Percentiles rank a stretch among this genome's conserved stretches.
These are phyloP conservation scores for Fusarium globosum DNA, from an alignment of 2,329 filamentous ascomycete species.

Conservation along the genomic window DNA sequence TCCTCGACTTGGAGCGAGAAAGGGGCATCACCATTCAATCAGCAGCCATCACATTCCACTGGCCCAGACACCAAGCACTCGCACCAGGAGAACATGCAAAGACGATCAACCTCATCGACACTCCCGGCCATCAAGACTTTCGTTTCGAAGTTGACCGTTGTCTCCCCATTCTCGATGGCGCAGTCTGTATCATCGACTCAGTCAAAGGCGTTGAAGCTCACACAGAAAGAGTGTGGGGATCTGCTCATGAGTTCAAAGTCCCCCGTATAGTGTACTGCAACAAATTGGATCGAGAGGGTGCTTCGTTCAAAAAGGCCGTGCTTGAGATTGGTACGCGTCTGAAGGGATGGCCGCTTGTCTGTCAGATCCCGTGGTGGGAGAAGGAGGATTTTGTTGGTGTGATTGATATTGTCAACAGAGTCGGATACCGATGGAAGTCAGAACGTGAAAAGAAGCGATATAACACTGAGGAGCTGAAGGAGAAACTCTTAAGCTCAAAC, in stretches of 20 bases:
- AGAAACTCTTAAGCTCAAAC: slow-evolving; percentile 56
- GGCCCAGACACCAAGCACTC: slow-evolving; percentile 73
- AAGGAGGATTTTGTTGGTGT: slow-evolving; percentile 84
- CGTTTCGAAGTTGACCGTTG: slow-evolving; percentile 96
- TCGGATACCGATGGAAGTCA: slow-evolving; percentile 77
- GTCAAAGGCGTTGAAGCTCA: slow-evolving; percentile 96
- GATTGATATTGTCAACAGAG: slow-evolving; percentile 82
- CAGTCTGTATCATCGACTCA: slow-evolving; percentile 91
- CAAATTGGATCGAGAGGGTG: slow-evolving; percentile 82
- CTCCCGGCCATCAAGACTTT: slow-evolving; percentile 96
- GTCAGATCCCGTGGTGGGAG: slow-evolving; percentile 95
- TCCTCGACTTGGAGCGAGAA: slow-evolving; percentile 89
- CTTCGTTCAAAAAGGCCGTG: slow-evolving; percentile 83
- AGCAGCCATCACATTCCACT: slow-evolving; percentile 93
- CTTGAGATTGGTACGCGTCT: slow-evolving; percentile 85
- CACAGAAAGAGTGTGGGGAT: slow-evolving; percentile 95
- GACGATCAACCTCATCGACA: slow-evolving; percentile 90
- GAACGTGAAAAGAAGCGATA: slow-evolving; percentile 54
- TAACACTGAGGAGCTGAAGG: slow-evolving; percentile 44
- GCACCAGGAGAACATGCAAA: slow-evolving; percentile 61
- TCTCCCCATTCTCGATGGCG: slow-evolving; percentile 86
- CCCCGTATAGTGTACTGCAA: slow-evolving; percentile 84
- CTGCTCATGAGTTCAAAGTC: slow-evolving; percentile 86
- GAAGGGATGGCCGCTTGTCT: slow-evolving; percentile 87
- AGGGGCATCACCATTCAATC: slow-evolving; percentile 98